Evolutionary conservation across 2,329 filamentous ascomycete species (phyloP), one percentile per base, ranked within the genome.

Genomic region (Volutella citrinella): DNA sequence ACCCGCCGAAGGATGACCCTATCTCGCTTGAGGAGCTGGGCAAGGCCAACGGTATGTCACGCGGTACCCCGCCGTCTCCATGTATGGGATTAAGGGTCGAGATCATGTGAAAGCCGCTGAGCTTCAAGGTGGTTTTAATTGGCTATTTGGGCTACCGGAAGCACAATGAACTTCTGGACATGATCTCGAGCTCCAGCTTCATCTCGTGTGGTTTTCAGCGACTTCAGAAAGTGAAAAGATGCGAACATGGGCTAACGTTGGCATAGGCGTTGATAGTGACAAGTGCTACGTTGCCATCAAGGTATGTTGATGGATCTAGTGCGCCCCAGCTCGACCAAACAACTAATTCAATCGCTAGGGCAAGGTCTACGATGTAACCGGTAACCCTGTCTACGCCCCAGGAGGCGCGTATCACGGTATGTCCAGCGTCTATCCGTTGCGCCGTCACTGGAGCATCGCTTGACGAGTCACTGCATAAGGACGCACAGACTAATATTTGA

Each of bases 321-420:
- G 19, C 12, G n/a, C 7, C 8, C 16, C 14, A 19, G 27, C 24
- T n/a, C n/a, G n/a, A n/a, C n/a, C n/a, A n/a, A n/a, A n/a, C n/a
- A n/a, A n/a, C n/a, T n/a, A n/a, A n/a, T n/a, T n/a, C n/a, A n/a
- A n/a, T n/a, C n/a, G n/a, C n/a, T 39, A 95, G 84, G 91, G 93
- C 51, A 87, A 84, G 42, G 84, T 98, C 32, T 98, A 96, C 57
- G 91, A 98, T 57, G 93, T 98, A 41, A 88, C 80, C 16, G 86
- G 84, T 32, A 98, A 97, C 64, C 81, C 85, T 46, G 81, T 86
- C 12, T 98, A 98, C 60, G 80, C 81, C 28, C 80, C 85, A 9
- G 84, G 81, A 16, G 90, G 87, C 29, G 80, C 83, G 44, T 98
- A 98, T 64, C 77, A 87, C 52, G 86, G 93, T 96, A 71, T 55